Evolutionary conservation across 2,329 filamentous ascomycete species (phyloP).

Genomic region (Paecilomyces fulvus): DNA sequence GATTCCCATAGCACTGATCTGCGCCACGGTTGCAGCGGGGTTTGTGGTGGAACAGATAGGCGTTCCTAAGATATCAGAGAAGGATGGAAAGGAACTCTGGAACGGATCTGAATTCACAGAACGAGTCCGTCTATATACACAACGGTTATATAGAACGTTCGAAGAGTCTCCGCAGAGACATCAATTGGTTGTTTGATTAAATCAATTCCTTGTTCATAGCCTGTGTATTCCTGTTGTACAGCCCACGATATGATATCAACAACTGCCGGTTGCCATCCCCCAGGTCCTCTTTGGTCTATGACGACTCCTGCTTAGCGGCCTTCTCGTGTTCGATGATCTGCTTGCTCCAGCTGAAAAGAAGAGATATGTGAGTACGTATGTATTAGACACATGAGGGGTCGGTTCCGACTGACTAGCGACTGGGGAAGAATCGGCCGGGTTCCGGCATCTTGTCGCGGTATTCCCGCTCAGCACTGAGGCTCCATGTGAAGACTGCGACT

Average conservation of each 20-base stretch:
- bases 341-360: conserved; percentile 54
- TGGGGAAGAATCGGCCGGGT: conserved; percentile 69
- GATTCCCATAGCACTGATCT: conserved; percentile 60
- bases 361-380: conserved; percentile 10
- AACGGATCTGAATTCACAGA: conserved; percentile 37
- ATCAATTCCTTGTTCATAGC: conserved; percentile 25
- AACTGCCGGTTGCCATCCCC: conserved; percentile 15
- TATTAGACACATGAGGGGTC: conserved; percentile 1
- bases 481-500: conserved; percentile 61
- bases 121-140: conserved; percentile 37
- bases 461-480: conserved; percentile 65
- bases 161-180: conserved; percentile 30
- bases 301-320: conserved; percentile 36
- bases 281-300: conserved; percentile 10
- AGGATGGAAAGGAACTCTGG: conserved; percentile 32
- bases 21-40: conserved; percentile 75
- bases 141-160: conserved; percentile 31
- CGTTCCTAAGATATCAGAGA: conserved; percentile 48
- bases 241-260: conserved; percentile 27
- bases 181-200: conserved; percentile 22
- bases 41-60: conserved; percentile 95
- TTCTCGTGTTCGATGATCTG: conserved; percentile 63
- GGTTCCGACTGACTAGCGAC: conserved; percentile 60
- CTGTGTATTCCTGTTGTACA: conserved; percentile 30
- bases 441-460: conserved; percentile 67